Conservation (phyloP, 169 alveolate species). For the Eimeria praecox region DNA sequence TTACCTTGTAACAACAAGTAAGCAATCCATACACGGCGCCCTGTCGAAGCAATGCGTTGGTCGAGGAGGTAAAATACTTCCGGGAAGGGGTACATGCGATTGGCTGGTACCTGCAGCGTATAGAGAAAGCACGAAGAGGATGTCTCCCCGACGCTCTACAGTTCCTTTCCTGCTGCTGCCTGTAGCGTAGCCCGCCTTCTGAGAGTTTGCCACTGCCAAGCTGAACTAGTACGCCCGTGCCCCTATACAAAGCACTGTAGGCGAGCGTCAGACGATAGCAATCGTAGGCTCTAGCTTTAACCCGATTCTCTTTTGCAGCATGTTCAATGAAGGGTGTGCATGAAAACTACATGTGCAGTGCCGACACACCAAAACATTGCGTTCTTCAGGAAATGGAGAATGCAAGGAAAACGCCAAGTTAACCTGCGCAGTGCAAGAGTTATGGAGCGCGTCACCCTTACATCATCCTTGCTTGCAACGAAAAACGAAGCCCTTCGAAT, state of each 20-base stretch:
- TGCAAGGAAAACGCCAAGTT: slow-evolving; percentile 92
- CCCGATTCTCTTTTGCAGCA: not conserved
- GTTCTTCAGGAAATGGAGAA: slow-evolving; percentile 91
- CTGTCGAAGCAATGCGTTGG: slow-evolving; percentile 89
- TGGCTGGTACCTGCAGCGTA: slow-evolving; percentile 88
- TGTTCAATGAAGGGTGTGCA: not conserved
- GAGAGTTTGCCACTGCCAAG: not conserved
- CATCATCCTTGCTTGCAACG: not conserved
- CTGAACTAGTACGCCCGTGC: not conserved
- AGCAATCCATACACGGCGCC: slow-evolving; percentile 92
- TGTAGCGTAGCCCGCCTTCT: not conserved
- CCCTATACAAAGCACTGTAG: not conserved
- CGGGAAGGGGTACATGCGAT: slow-evolving; percentile 89
- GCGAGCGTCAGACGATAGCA: not conserved
- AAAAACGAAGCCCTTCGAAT: too few relatives aligned
- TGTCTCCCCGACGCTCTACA: too few relatives aligned
- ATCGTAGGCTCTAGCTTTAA: not conserved
- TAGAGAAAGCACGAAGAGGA: not conserved
- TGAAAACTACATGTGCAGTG: not conserved
- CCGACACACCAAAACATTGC: slow-evolving; percentile 76
- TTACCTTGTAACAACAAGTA: slow-evolving; percentile 90
- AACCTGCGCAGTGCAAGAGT: slow-evolving; percentile 81
- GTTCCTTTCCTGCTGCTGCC: too few relatives aligned
- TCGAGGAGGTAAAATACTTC: slow-evolving; percentile 91
- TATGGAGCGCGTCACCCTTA: not conserved